Conservation (phyloP, 495 filamentous ascomycete species). For the Daldinia caldariorum region DNA sequence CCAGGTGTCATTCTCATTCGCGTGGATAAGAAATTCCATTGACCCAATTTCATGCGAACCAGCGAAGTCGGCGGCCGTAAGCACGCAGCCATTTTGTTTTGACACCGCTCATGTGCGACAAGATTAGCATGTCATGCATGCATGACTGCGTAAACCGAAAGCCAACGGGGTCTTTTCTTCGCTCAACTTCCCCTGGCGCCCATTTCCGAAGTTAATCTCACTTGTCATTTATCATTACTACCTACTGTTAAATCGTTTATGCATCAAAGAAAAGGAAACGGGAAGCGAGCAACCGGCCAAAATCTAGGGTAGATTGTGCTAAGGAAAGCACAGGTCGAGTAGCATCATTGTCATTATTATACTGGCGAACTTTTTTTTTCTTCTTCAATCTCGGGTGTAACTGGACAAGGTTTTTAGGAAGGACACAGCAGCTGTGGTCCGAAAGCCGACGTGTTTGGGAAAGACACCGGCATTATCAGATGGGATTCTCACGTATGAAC, state of each 20-base stretch:
- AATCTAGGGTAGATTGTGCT: slow-evolving; percentile 4
- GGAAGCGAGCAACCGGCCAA: slow-evolving; percentile 12
- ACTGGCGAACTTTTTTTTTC: slow-evolving; percentile 8
- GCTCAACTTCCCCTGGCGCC: slow-evolving; percentile 7
- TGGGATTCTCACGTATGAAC: slow-evolving; percentile 27
- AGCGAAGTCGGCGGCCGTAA: slow-evolving; percentile 28
- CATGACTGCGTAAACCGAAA: slow-evolving; percentile 27
- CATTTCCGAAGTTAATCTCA: slow-evolving; percentile 24
- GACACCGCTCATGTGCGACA: slow-evolving; percentile 9
- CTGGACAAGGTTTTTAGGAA: slow-evolving; percentile 20
- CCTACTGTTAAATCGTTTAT: slow-evolving; percentile 9
- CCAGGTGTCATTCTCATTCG: slow-evolving; percentile 75
- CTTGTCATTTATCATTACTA: slow-evolving; percentile 13
- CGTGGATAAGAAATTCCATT: slow-evolving; percentile 58
- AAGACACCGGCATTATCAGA: slow-evolving; percentile 37
- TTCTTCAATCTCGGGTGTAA: slow-evolving; percentile 36
- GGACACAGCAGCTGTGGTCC: slow-evolving; percentile 31
- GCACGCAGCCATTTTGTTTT: slow-evolving; percentile 12
- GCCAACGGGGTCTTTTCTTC: slow-evolving; percentile 18
- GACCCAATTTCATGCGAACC: slow-evolving; percentile 20
- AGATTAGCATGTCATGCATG: slow-evolving; percentile 19
- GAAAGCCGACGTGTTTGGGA: slow-evolving; percentile 12
- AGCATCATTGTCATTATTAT: slow-evolving; percentile 23
- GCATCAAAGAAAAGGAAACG: slow-evolving; percentile 15
- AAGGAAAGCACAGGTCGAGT: slow-evolving; percentile 6